Percentiles rank a stretch among this genome's conserved stretches.
Evolutionary conservation across 2,329 filamentous ascomycete species (phyloP).

Genomic region (Cladosporium austrohemisphaericum): DNA sequence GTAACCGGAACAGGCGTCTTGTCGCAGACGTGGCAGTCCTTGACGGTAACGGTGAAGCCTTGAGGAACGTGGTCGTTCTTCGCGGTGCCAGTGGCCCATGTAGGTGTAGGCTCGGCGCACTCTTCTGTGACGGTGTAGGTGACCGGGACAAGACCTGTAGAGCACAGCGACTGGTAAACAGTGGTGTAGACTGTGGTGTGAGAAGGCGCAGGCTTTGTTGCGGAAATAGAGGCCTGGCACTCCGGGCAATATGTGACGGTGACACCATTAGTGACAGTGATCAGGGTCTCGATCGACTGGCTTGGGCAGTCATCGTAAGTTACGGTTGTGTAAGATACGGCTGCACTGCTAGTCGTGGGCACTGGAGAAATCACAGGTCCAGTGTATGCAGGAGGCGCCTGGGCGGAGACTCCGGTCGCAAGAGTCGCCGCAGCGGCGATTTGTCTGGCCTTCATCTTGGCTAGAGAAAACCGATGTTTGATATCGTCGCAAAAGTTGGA

Average conservation of each 20-base stretch:
- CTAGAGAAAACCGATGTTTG: too few species aligned
- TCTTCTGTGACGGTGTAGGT: conserved; percentile 38
- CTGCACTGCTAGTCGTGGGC: conserved; percentile 13
- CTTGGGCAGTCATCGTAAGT: conserved; percentile 33
- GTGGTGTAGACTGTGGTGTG: conserved; percentile 38
- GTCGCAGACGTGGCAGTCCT: conserved; percentile 32
- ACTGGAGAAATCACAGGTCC: neutral
- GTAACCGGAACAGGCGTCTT: conserved; percentile 31
- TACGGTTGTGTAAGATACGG: conserved; percentile 31
- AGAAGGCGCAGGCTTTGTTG: conserved; percentile 18
- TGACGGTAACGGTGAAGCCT: conserved; percentile 34
- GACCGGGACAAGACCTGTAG: conserved; percentile 30
- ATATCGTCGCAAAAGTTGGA: neutral
- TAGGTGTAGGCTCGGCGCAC: conserved; percentile 33
- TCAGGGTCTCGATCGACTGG: conserved; percentile 28
- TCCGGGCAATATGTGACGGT: conserved; percentile 37
- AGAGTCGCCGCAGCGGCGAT: conserved; percentile 24
- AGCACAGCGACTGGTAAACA: conserved; percentile 32
- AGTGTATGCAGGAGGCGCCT: conserved; percentile 16
- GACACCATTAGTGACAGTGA: conserved; percentile 34
- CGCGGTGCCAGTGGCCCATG: conserved; percentile 31
- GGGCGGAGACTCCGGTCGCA: conserved; percentile 26
- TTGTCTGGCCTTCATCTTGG: conserved; percentile 29
- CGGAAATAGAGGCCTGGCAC: conserved; percentile 24
- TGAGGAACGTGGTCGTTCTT: conserved; percentile 28